Percentiles rank a stretch among this genome's conserved stretches.
Evolutionary conservation across 2,329 filamentous ascomycete species (phyloP).

Genomic region (Pseudogymnoascus sp.): DNA sequence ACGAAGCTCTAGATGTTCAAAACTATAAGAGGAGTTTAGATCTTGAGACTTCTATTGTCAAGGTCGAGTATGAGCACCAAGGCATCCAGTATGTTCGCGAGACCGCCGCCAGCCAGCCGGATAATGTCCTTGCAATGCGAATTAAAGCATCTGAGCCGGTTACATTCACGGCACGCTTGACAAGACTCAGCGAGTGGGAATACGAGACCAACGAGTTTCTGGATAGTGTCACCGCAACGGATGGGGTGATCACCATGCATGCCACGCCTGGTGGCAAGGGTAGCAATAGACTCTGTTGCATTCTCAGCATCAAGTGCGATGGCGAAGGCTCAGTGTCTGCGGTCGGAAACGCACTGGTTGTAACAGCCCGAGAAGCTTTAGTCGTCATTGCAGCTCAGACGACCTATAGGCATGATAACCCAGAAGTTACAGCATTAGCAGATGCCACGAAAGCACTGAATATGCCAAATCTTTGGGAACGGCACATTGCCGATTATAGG

Average conservation of each 20-base stretch:
- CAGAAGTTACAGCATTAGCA: conserved; percentile 22
- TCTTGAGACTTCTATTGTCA: conserved; percentile 29
- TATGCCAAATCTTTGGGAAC: conserved; percentile 19
- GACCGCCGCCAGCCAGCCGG: conserved; percentile 34
- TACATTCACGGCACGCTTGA: conserved; percentile 27
- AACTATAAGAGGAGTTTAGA: conserved; percentile 34
- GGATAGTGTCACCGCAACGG: conserved; percentile 30
- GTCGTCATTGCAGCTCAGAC: conserved; percentile 35
- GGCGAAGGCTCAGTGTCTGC: conserved; percentile 24
- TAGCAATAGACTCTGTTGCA: conserved; percentile 31
- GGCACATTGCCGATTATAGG: conserved; percentile 32
- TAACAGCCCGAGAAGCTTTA: conserved; percentile 31
- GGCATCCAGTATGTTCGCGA: conserved; percentile 30
- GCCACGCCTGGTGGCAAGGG: conserved; percentile 32
- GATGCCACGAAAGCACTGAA: conserved; percentile 21
- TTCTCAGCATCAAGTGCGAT: conserved; percentile 24
- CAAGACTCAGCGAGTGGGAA: conserved; percentile 35
- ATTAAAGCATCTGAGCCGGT: conserved; percentile 17
- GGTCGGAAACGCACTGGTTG: conserved; percentile 31
- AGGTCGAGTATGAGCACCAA: conserved; percentile 31
- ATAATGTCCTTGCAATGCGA: conserved; percentile 34
- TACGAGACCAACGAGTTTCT: conserved; percentile 39
- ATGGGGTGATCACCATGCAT: conserved; percentile 33
- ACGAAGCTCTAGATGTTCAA: conserved; percentile 24
- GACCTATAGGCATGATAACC: conserved; percentile 30